Percentiles rank a stretch among this genome's conserved stretches.
Conservation (phyloP, 148 eudicot species). For the Polygonum aviculare region DNA sequence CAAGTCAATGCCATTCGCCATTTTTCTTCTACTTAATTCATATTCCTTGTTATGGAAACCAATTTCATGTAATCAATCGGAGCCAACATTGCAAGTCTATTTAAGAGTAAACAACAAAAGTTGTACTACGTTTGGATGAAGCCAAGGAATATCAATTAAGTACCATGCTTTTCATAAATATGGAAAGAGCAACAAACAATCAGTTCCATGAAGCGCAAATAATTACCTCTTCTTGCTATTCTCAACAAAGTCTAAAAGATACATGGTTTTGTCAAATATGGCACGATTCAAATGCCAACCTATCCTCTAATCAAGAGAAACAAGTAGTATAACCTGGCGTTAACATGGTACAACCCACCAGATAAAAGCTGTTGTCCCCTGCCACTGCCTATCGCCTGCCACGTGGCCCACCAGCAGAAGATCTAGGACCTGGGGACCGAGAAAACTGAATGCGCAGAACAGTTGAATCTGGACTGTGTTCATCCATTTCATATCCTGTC, state of each 20-base stretch:
- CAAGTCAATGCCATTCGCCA: no score
- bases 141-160: neutral
- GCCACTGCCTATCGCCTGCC: conserved; percentile 32
- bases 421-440: conserved; percentile 56
- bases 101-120: neutral
- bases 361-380: neutral
- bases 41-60: no score
- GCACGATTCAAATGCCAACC: neutral
- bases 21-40: no score
- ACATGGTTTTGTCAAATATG: neutral
- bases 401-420: conserved; percentile 40
- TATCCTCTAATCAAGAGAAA: conserved; percentile 3
- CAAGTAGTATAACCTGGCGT: neutral
- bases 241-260: neutral
- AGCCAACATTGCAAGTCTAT: neutral
- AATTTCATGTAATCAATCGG: neutral
- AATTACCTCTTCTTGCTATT: neutral
- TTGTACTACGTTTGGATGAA: no score
- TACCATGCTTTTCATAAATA: neutral
- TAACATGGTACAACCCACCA: neutral
- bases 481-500: conserved; percentile 71
- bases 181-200: neutral
- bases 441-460: conserved; percentile 63
- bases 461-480: conserved; percentile 51
- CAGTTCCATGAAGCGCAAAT: neutral